Base-by-base conservation (phyloP, 768 basidiomycete species). In the Russula olivacea region DNA sequence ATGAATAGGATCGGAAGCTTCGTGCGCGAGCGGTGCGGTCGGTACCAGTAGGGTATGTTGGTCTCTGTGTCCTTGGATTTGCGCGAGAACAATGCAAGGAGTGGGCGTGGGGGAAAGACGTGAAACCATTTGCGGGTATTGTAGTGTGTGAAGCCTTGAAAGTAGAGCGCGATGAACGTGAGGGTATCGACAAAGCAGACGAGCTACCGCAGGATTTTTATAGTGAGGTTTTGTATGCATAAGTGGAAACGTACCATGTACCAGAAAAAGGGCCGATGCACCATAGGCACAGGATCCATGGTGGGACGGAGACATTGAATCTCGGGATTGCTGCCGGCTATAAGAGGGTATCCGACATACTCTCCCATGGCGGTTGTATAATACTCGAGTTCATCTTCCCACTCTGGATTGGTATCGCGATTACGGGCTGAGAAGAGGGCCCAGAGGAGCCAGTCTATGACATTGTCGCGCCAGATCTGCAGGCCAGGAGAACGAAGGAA, bases 361-460 rank as follows among this genome's bases (percentile, higher is more conserved):
- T 65, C 64, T 69, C 83, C 82, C 23, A 84, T 68, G 7, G 43
- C 62, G 6, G 69, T 53, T 2, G 83, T 55, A 67, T 86, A 87
- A 21, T 69, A 74, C 10, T 77, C 74, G 2, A 87, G 67, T 68
- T 86, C 86, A 2, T 81, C 81, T 15, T 72, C 68, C 78, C 81
- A 82, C 41, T 76, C 78, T 19, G 74, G 63, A 23, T 66, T 58
- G 4, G 65, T 51, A 11, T 73, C 68, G 5, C 73, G 69, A 32
- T 72, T 69, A 6, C 77, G 72, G 3, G 75, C 71, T 1, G 79
- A 79, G 69, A 86, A 87, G 25, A 87, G 63, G 0, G 83, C 81
- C 85, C 85, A 88, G 7, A 83, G 74, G n/a, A 87, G 70, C 86
- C 85, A 88, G 51, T 85, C 83, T 6, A 75, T 52, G 45, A 81